Conservation (phyloP, 257 asterid genomes). For the Thymus mandschuricus region DNA sequence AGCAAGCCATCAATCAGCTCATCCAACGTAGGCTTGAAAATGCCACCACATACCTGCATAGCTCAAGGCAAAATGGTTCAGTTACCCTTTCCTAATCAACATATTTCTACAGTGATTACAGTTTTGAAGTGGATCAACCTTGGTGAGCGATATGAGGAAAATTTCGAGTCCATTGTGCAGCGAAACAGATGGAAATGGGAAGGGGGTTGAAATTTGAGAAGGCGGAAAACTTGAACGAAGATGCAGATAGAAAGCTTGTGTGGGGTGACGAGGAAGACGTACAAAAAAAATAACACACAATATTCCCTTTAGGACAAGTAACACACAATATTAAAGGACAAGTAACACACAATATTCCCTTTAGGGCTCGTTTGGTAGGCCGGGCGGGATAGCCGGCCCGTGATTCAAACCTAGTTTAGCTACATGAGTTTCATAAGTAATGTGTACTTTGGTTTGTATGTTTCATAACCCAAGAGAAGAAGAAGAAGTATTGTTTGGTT, state of each 20-base stretch:
- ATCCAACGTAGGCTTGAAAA: slow-evolving; percentile 81
- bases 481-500: no score
- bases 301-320: no score
- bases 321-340: no score
- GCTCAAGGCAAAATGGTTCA: slow-evolving; percentile 18
- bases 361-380: no score
- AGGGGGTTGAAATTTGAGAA: slow-evolving; percentile 66
- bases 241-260: slow-evolving; percentile 88
- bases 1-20: slow-evolving; percentile 65
- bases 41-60: slow-evolving; percentile 68
- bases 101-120: neutral
- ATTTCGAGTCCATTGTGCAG: slow-evolving; percentile 87
- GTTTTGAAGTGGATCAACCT: slow-evolving; percentile 46
- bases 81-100: slow-evolving; percentile 7
- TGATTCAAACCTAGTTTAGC: no score
- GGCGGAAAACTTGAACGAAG: slow-evolving; percentile 78
- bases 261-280: slow-evolving; percentile 64
- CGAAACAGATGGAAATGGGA: slow-evolving; percentile 80
- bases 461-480: no score
- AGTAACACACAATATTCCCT: no score
- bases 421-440: no score
- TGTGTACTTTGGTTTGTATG: no score
- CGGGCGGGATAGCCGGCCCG: no score
- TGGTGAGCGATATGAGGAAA: slow-evolving; percentile 70
- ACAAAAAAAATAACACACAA: no score